Base-by-base conservation (phyloP, 2,329 filamentous ascomycete species). In the Aspergillus hiratsukae region DNA sequence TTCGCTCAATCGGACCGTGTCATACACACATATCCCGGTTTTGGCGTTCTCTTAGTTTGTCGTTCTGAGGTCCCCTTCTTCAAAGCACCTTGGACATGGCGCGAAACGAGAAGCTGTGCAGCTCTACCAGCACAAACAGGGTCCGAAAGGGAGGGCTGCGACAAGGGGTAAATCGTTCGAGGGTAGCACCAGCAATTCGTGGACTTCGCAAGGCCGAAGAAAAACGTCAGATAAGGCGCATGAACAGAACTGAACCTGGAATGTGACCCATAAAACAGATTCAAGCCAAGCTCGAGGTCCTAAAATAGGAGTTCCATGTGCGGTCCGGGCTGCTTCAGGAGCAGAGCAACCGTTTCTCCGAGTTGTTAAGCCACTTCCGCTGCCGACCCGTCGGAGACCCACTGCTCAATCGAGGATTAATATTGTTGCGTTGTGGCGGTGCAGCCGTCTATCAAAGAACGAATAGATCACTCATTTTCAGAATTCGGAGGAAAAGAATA, bases 381-480 rank as follows among this genome's bases (percentile, higher is more conserved):
- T 55, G 68, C 61, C 60, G 67, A 71, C 69, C 62, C 66, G 64
- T 53, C 53, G 57, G 51, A 61, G 53, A 56, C 58, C 56, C 58
- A 46, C 43, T 66, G 63, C 61, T 59, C 51, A 56, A 51, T 25
- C 61, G 28, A 21, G 68, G 69, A 67, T 54, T 41, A 69, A 69
- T 49, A 31, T 67, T 71, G 60, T 64, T 67, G 61, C 69, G 69
- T 1, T 61, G 68, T 68, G 69, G 69, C 69, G 63, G 63, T 67
- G 66, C 62, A 54, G 37, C 28, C 31, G 31, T 35, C 4, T 11
- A 17, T 14, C 3, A 23, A 17, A 37, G 31, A 14, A 37, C 6
- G 6, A 17, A 37, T n/a, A 37, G 5, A 37, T 4, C 31, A 17
- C 5, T 5, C 3, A 17, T 37, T 14, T 37, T 37, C 5, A 37